phyloP scores from a whole-genome alignment of 1,284 basidiomycete genomes.

The Heterobasidion occidentale region DNA sequence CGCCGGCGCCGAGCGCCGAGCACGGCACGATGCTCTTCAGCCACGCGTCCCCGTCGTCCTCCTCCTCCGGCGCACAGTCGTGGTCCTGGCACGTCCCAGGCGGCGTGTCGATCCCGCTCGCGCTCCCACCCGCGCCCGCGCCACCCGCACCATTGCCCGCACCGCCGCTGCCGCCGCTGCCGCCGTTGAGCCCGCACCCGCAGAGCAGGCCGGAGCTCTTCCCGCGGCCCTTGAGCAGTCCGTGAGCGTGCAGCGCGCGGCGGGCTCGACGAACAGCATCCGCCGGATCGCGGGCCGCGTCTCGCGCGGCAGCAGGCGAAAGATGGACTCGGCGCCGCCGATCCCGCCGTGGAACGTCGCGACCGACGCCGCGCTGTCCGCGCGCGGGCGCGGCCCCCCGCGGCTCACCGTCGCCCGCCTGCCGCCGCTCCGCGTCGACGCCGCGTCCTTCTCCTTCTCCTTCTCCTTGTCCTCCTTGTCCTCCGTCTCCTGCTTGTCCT shows the following conservation, averaged over 20 bases:
- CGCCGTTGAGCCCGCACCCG: conserved; percentile 46
- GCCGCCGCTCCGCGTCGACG: conserved; percentile 9
- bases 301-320: conserved; percentile 93
- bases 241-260: conserved; percentile 87
- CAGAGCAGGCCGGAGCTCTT: conserved; percentile 74
- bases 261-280: conserved; percentile 91
- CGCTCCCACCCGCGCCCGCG: background rate
- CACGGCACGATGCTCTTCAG: conserved; percentile 70
- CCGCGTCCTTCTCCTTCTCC: conserved; percentile 8
- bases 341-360: conserved; percentile 65
- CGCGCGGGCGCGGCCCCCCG: conserved; percentile 37
- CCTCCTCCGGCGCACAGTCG: conserved; percentile 53
- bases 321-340: conserved; percentile 93
- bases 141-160: too few relatives aligned
- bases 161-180: conserved; percentile 15
- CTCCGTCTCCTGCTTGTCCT: background rate
- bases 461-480: conserved; percentile 3
- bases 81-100: conserved; percentile 48
- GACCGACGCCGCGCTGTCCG: conserved; percentile 57
- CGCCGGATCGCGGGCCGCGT: conserved; percentile 82
- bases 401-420: conserved; percentile 6
- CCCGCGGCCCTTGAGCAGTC: conserved; percentile 82
- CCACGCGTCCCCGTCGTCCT: conserved; percentile 75
- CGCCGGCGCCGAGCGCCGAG: conserved; percentile 33
- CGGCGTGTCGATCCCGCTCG: conserved; percentile 26